These are phyloP conservation scores for Ophiostoma ips DNA, from an alignment of 2,329 filamentous ascomycete genomes.

Conservation along the genomic window DNA sequence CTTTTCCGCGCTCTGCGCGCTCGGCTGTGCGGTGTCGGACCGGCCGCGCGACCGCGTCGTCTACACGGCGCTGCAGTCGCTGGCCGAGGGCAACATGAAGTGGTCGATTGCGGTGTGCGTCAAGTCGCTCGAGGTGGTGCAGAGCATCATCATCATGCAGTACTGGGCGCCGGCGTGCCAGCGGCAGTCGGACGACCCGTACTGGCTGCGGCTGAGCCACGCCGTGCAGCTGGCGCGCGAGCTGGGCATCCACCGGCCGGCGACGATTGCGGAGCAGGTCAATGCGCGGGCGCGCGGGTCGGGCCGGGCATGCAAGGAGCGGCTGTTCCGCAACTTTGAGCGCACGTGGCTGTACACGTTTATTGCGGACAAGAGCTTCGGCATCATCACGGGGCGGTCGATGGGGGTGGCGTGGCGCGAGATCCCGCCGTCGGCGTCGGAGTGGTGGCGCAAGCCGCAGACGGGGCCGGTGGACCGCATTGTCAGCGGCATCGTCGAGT, in stretches of 20 bases:
- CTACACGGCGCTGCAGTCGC: conserved; percentile 14
- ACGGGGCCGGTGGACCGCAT: conserved; percentile 14
- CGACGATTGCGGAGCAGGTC: conserved; percentile 14
- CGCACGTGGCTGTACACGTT: conserved; percentile 14
- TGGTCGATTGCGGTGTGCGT: conserved; percentile 18
- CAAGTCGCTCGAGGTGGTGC: conserved; percentile 16
- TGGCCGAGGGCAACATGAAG: conserved; percentile 16
- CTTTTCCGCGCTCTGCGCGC: conserved; percentile 16
- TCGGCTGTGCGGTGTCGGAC: conserved; percentile 17
- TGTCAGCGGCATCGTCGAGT: conserved; percentile 16
- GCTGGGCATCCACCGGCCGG: conserved; percentile 14
- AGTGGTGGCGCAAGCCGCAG: conserved; percentile 14
- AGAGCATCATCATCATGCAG: conserved; percentile 16
- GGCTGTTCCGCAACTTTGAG: conserved; percentile 13
- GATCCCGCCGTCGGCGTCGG: conserved; percentile 9
- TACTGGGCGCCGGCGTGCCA: conserved; percentile 16
- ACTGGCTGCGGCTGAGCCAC: conserved; percentile 17
- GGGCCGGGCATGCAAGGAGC: conserved; percentile 7
- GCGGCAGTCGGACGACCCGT: conserved; percentile 15
- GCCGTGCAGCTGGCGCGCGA: conserved; percentile 16
- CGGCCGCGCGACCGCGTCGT: conserved; percentile 15
- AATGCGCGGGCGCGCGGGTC: conserved; percentile 7
- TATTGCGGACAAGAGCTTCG: conserved; percentile 14
- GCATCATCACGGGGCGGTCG: conserved; percentile 13
- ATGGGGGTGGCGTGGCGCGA: conserved; percentile 13